Evolutionary conservation across 2,329 filamentous ascomycete species (phyloP), one percentile per base, ranked within the genome.

Genomic region (Fusarium ramigenum): DNA sequence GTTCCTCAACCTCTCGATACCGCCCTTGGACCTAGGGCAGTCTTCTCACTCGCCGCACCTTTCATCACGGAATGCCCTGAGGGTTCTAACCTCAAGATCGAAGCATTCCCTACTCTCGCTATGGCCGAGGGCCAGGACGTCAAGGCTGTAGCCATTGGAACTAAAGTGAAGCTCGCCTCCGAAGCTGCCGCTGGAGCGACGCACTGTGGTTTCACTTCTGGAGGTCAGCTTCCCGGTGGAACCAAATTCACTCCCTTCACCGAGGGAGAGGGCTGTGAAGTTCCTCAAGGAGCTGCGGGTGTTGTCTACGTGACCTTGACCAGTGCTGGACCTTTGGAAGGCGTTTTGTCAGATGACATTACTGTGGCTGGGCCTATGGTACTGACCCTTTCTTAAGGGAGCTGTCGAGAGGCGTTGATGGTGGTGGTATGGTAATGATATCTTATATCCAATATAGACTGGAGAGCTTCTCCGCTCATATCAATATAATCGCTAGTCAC

Each of bases 31-130:
- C 89, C 91, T 72, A 87, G 89, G 73, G 89, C 90, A 72, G 90
- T 94, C 81, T 94, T 93, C 85, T 92, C 91, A 42, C 87, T 95
- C 61, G 92, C 92, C 47, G 89, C 92, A 3, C 88, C 88, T 49
- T 94, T 94, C 85, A 94, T 95, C 84, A 80, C 82, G 63, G 89
- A 89, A 36, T 95, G 92, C 84, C 93, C 92, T 21, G 82, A 87
- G 34, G 90, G 89, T 85, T 93, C 79, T 87, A 87, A 70, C 86
- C 91, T 77, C 40, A 40, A 74, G 86, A 92, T 81, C 87, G 86
- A 66, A 84, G 91, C 71, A 88, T 93, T 90, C 89, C 92, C 58
- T 4, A 78, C 85, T 8, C 81, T 91, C 50, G 84, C 85, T 68
- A 85, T 90, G 83, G 83, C 85, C n/a, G 79, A 80, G 43, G 83